Percentiles rank a stretch among this genome's conserved stretches.
phyloP scores from a whole-genome alignment of 2,329 filamentous ascomycete species.

The Fusarium solani-melongenae region DNA sequence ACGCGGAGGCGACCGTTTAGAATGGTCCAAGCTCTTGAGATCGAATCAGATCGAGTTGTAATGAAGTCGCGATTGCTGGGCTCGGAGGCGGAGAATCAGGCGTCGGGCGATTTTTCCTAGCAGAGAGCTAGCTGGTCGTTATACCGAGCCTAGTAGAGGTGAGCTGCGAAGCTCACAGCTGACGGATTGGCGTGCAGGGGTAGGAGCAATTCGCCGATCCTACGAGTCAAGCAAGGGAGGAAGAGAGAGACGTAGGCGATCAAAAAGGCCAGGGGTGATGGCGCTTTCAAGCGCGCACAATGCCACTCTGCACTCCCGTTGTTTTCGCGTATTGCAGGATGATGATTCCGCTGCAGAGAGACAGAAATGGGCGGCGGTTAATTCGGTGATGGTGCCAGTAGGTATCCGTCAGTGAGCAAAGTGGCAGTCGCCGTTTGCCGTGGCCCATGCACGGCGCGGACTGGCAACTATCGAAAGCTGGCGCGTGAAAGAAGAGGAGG shows the following conservation, averaged over 20 bases:
- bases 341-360: neutral
- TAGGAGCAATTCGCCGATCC: conserved; percentile 11
- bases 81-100: neutral
- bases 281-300: conserved; percentile 14
- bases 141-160: conserved; percentile 12
- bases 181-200: conserved; percentile 8
- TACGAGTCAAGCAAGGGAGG: conserved; percentile 13
- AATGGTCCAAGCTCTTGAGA: conserved; percentile 15
- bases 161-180: conserved; percentile 22
- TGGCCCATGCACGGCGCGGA: conserved; percentile 27
- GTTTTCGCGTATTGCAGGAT: neutral
- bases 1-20: conserved; percentile 15
- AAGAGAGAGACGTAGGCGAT: neutral
- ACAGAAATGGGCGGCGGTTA: conserved; percentile 7
- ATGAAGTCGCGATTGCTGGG: conserved; percentile 2
- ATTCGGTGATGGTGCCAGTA: conserved; percentile 23
- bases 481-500: conserved; percentile 1
- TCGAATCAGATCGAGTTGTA: conserved; percentile 6
- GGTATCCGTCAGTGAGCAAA: neutral
- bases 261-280: neutral
- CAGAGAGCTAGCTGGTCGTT: conserved; percentile 15
- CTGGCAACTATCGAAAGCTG: conserved; percentile 13
- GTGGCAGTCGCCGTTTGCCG: conserved; percentile 7
- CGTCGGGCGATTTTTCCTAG: conserved; percentile 4
- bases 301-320: neutral